Evolutionary conservation across 352 stramenopile species (phyloP).

Genomic region (Pythium utonaiense): DNA sequence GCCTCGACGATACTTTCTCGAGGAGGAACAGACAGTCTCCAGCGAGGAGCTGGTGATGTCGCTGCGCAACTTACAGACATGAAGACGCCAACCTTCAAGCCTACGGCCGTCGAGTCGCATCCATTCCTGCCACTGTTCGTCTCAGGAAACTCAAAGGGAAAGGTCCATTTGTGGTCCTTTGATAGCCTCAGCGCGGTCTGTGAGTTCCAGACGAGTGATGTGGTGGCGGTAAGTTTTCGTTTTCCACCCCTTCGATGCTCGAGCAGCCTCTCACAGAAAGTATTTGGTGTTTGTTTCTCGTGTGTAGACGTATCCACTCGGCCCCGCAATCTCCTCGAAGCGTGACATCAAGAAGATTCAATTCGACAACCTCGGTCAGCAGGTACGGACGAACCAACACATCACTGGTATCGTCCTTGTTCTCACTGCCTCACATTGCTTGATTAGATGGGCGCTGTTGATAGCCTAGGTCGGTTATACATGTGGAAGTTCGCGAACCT

Average conservation of each 20-base stretch:
- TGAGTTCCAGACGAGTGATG: conserved; percentile 62
- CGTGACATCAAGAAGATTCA: conserved; percentile 73
- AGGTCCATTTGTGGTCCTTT: conserved; percentile 81
- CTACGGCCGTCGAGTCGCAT: conserved; percentile 67
- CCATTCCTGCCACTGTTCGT: conserved; percentile 78
- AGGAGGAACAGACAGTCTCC: conserved; percentile 2
- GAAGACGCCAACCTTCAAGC: conserved; percentile 72
- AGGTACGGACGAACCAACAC: conserved; percentile 30
- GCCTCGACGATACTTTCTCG: neutral
- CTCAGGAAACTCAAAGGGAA: conserved; percentile 77
- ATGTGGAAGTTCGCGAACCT: conserved; percentile 83
- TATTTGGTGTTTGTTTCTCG: neutral
- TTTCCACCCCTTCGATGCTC: too few species aligned
- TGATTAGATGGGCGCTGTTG: conserved; percentile 69
- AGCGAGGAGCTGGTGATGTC: neutral
- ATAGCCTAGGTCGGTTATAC: conserved; percentile 61
- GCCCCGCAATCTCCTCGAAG: conserved; percentile 48
- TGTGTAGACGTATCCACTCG: conserved; percentile 53
- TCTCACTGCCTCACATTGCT: neutral
- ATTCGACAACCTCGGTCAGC: conserved; percentile 77
- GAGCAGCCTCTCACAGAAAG: too few species aligned
- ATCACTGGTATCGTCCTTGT: neutral
- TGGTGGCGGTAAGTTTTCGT: conserved; percentile 43
- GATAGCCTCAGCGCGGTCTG: conserved; percentile 71
- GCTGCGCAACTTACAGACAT: conserved; percentile 17